Conservation (phyloP, 2,329 filamentous ascomycete species). For the Incumbomyces delicatus region DNA sequence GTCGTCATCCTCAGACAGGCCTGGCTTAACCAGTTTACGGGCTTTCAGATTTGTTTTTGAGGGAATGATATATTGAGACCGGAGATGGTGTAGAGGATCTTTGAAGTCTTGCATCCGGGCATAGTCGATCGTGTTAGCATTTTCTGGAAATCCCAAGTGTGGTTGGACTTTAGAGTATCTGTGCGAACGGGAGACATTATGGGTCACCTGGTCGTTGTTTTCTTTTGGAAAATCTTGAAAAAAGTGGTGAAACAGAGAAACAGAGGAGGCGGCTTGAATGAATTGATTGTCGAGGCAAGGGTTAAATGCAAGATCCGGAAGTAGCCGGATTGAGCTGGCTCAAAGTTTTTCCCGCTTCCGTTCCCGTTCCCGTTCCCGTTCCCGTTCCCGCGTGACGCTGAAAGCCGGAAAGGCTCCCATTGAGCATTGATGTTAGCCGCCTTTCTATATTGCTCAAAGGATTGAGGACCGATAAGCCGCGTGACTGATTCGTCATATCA, state of each 20-base stretch:
- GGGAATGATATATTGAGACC: constrained; percentile 67
- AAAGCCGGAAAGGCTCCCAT: too few relatives aligned
- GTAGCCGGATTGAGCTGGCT: neutral
- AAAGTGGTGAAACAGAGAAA: too few relatives aligned
- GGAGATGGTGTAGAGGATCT: constrained; percentile 50
- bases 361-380: neutral
- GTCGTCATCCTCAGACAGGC: constrained; percentile 24
- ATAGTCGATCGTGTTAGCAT: constrained; percentile 29
- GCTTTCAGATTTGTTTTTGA: constrained; percentile 61
- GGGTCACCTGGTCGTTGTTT: too few relatives aligned
- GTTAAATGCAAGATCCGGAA: too few relatives aligned
- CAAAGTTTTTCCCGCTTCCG: neutral
- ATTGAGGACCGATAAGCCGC: too few relatives aligned
- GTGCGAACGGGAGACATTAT: too few relatives aligned
- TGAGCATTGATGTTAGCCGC: too few relatives aligned
- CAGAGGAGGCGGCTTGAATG: too few relatives aligned
- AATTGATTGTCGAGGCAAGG: too few relatives aligned
- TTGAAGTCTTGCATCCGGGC: constrained; percentile 46
- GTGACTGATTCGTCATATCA: too few relatives aligned
- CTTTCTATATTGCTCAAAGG: neutral
- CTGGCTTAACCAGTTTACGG: constrained; percentile 40
- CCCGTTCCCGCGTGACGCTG: neutral
- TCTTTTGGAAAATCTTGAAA: too few relatives aligned
- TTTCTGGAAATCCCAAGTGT: constrained; percentile 8
- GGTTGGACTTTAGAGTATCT: too few relatives aligned